Percentiles rank a stretch among this genome's conserved stretches.
These are phyloP conservation scores for Colletotrichum tabaci DNA, from an alignment of 2,329 filamentous ascomycete genomes.

Conservation along the genomic window DNA sequence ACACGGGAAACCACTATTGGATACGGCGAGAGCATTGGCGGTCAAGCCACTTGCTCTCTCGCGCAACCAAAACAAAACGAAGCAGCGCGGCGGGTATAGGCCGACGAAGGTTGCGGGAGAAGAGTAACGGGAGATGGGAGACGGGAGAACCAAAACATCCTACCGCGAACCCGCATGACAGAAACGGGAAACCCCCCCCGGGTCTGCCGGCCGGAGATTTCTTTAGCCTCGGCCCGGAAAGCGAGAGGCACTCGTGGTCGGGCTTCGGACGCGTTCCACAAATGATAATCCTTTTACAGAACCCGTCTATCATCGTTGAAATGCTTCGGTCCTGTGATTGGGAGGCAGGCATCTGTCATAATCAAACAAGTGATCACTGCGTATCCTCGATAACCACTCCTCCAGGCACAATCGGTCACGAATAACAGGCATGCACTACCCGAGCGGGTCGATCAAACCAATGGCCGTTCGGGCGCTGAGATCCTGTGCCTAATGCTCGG, in stretches of 20 bases:
- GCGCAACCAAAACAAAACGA: neutral
- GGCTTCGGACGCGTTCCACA: neutral
- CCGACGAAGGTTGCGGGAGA: neutral
- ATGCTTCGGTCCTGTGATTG: neutral
- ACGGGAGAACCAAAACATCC: neutral
- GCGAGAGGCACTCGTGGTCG: neutral
- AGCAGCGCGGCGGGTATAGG: neutral
- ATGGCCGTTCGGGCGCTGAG: neutral
- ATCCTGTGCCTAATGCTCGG: neutral
- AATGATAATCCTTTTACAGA: neutral
- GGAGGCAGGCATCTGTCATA: too few species aligned
- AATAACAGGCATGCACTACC: neutral
- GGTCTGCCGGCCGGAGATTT: neutral
- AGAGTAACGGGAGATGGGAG: too few species aligned
- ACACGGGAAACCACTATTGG: conserved; percentile 7
- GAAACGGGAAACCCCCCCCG: neutral
- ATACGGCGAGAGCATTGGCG: neutral
- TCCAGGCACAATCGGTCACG: neutral
- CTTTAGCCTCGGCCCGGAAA: neutral
- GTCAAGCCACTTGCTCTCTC: neutral
- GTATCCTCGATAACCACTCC: too few species aligned
- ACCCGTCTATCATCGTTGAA: neutral
- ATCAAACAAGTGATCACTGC: too few species aligned
- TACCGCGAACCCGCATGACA: neutral
- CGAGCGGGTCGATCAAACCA: neutral